These are phyloP conservation scores for Cyberlindnera sargentensis DNA, from an alignment of 805 yeast genomes.

Conservation along the genomic window DNA sequence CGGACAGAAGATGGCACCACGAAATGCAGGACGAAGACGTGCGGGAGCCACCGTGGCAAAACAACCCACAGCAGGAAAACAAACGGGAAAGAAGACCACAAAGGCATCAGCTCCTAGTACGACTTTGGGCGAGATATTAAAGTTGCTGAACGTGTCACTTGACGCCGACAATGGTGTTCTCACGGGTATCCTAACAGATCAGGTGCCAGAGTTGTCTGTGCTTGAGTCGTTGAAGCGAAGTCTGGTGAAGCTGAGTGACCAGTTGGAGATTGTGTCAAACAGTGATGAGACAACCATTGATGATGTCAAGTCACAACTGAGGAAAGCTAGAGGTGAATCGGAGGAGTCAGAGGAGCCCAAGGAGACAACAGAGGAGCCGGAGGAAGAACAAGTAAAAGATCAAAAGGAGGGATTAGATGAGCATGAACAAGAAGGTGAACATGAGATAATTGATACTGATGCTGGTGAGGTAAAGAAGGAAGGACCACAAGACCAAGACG, in stretches of 20 bases:
- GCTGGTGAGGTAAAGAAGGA: conserved; percentile 2
- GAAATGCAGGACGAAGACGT: conserved; percentile 1
- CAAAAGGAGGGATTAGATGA: too few relatives aligned
- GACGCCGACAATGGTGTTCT: conserved; percentile 54
- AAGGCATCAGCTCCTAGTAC: conserved; percentile 31
- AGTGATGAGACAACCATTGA: conserved; percentile 20
- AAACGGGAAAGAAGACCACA: conserved; percentile 22
- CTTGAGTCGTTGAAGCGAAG: conserved; percentile 25
- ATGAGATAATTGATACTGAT: neutral
- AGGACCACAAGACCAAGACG: neutral
- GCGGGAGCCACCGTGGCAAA: conserved; percentile 6
- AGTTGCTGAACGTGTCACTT: conserved; percentile 45
- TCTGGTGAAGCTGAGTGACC: conserved; percentile 36
- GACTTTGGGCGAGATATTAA: conserved; percentile 43
- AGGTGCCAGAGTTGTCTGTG: conserved; percentile 27
- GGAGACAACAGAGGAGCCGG: neutral
- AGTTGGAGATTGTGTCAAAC: conserved; percentile 25
- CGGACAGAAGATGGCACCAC: neutral
- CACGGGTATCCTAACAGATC: conserved; percentile 48
- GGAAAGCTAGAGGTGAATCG: neutral
- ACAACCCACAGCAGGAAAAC: conserved; percentile 14
- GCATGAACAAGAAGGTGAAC: too few relatives aligned
- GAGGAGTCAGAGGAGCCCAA: neutral
- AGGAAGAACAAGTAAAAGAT: neutral
- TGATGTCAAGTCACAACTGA: conserved; percentile 8